phyloP scores from a whole-genome alignment of 768 basidiomycete genomes.

The Melanogaster broomeanus region DNA sequence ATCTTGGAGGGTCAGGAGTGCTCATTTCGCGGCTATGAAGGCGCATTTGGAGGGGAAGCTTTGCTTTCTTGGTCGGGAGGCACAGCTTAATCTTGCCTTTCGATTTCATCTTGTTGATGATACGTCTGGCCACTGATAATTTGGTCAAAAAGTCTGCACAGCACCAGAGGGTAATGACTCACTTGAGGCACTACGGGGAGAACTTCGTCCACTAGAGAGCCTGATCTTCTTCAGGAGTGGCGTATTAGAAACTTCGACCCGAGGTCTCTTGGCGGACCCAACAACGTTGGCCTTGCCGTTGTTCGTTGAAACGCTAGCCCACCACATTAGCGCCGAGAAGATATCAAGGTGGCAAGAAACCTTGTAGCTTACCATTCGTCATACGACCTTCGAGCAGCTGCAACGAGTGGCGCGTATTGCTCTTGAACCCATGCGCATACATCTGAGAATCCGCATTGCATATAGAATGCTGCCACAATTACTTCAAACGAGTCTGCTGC shows the following conservation, averaged over 20 bases:
- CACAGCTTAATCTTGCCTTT: constrained; percentile 26
- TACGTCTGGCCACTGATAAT: constrained; percentile 24
- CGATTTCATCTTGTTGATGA: constrained; percentile 28
- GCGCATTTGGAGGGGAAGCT: constrained; percentile 15
- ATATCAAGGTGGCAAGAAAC: not conserved
- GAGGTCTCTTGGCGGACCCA: constrained; percentile 15
- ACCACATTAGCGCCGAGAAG: constrained; percentile 5
- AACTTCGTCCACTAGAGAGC: constrained; percentile 15
- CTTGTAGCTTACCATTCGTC: constrained; percentile 28
- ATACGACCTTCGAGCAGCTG: constrained; percentile 29
- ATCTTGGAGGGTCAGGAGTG: not conserved
- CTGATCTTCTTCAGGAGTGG: constrained; percentile 21
- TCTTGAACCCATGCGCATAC: constrained; percentile 41
- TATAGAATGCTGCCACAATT: constrained; percentile 44
- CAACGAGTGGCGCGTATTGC: constrained; percentile 40
- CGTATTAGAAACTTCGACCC: constrained; percentile 5
- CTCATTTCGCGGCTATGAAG: constrained; percentile 12
- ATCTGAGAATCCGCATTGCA: constrained; percentile 39
- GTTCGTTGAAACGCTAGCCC: constrained; percentile 12
- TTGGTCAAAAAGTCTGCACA: constrained; percentile 5
- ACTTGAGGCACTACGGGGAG: constrained; percentile 23
- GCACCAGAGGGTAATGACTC: not conserved
- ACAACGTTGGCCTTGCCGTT: not conserved
- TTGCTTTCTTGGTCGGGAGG: constrained; percentile 16
- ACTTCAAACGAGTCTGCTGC: constrained; percentile 51